Conservation (phyloP, 140 eudicot species). For the Anethum foeniculum region DNA sequence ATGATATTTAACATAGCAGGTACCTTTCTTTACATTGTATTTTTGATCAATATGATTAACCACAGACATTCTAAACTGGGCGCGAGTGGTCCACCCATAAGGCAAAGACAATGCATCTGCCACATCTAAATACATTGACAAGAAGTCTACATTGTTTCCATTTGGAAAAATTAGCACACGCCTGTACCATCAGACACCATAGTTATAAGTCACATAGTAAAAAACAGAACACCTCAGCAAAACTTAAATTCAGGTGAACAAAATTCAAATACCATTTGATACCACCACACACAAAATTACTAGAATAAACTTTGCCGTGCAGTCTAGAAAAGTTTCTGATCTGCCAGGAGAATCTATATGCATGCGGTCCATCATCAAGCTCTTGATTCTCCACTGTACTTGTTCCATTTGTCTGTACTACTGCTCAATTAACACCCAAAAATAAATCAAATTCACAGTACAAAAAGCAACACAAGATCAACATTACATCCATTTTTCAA, state of each 20-base stretch:
- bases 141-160: slow-evolving; percentile 76
- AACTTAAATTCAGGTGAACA: not conserved
- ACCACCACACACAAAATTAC: slow-evolving; percentile 67
- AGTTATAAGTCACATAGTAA: slow-evolving; percentile 8
- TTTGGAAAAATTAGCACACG: slow-evolving; percentile 70
- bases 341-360: slow-evolving; percentile 65
- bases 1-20: not conserved
- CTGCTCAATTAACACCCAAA: slow-evolving; percentile 15
- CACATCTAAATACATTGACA: slow-evolving; percentile 87
- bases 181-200: slow-evolving; percentile 38
- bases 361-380: slow-evolving; percentile 63
- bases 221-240: not conserved
- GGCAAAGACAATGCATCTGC: slow-evolving; percentile 69
- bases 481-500: not conserved
- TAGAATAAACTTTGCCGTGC: slow-evolving; percentile 63
- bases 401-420: slow-evolving; percentile 50
- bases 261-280: slow-evolving; percentile 57
- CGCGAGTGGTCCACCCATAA: slow-evolving; percentile 87
- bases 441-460: not conserved
- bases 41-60: slow-evolving; percentile 60
- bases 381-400: slow-evolving; percentile 48
- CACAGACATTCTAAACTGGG: slow-evolving; percentile 76
- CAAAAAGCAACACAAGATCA: slow-evolving; percentile 11
- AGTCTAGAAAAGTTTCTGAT: slow-evolving; percentile 59
- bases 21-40: slow-evolving; percentile 67